A percentile compares a stretch with the other conserved stretches of the same genome.
Conservation (phyloP, 805 yeast genomes). For the Saccharomycopsis capsularis region DNA sequence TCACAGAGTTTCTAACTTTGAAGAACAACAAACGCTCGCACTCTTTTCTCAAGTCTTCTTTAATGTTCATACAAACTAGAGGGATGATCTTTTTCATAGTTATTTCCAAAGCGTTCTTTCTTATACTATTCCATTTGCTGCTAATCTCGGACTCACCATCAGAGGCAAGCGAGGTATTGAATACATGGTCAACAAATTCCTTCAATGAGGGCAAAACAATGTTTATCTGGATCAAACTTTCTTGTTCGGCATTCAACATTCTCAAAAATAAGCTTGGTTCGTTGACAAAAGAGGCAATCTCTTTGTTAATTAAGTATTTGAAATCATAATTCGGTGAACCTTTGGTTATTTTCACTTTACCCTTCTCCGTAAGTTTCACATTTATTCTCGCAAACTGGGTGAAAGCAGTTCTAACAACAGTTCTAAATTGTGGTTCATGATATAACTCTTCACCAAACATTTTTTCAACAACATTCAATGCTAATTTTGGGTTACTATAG, state of each 20-base stretch:
- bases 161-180: slow-evolving; percentile 52
- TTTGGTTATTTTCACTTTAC: slow-evolving; percentile 66
- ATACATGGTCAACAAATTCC: slow-evolving; percentile 37
- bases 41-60: slow-evolving; percentile 70
- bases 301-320: slow-evolving; percentile 81
- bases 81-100: slow-evolving; percentile 65
- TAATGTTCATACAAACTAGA: slow-evolving; percentile 64
- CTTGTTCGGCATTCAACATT: slow-evolving; percentile 83
- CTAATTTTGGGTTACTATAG: slow-evolving; percentile 53
- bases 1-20: slow-evolving; percentile 63
- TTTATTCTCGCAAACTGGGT: slow-evolving; percentile 60
- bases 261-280: slow-evolving; percentile 79
- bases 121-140: slow-evolving; percentile 71
- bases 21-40: slow-evolving; percentile 66
- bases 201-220: slow-evolving; percentile 18
- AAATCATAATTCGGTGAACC: slow-evolving; percentile 81
- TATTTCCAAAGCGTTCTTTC: slow-evolving; percentile 57
- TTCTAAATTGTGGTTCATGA: slow-evolving; percentile 74
- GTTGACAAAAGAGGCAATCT: slow-evolving; percentile 63
- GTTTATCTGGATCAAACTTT: slow-evolving; percentile 24
- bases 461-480: slow-evolving; percentile 65
- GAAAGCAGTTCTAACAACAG: slow-evolving; percentile 56
- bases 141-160: slow-evolving; percentile 75
- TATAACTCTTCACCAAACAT: slow-evolving; percentile 73
- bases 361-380: slow-evolving; percentile 77